These are phyloP conservation scores for Carex myosuroides DNA, from an alignment of 176 grass and related monocot genomes.

Conservation along the genomic window DNA sequence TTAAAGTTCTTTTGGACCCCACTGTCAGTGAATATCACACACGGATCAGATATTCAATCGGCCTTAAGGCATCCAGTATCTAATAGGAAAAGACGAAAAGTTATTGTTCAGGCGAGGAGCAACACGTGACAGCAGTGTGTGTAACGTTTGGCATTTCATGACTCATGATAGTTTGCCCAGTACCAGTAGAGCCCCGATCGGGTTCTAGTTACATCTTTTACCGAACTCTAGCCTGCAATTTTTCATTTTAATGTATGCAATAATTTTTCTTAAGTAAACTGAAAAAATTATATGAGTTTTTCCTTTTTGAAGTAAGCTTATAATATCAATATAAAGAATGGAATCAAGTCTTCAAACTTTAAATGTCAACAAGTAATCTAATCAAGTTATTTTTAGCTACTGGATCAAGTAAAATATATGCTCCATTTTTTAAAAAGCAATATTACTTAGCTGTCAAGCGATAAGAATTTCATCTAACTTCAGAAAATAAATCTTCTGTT, in stretches of 20 bases:
- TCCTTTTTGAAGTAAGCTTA: too few relatives aligned
- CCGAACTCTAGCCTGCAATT: neutral
- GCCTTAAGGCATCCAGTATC: neutral
- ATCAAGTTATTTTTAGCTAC: too few relatives aligned
- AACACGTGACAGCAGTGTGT: slow-evolving; percentile 1
- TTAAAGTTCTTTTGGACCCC: neutral
- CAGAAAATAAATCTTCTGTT: neutral
- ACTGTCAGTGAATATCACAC: neutral
- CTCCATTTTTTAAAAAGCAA: too few relatives aligned
- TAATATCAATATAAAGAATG: too few relatives aligned
- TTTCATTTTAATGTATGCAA: neutral
- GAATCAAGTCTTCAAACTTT: too few relatives aligned
- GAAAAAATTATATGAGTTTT: neutral
- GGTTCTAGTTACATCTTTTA: neutral
- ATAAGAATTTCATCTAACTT: neutral
- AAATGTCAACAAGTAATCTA: too few relatives aligned
- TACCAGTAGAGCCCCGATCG: neutral
- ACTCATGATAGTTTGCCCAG: neutral
- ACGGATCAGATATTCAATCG: neutral
- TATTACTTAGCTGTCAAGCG: neutral
- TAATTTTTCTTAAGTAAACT: neutral
- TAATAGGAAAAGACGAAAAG: neutral
- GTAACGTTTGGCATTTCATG: neutral
- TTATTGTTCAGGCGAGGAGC: too few relatives aligned
- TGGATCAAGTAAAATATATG: too few relatives aligned